Base-by-base conservation (phyloP, 2,329 filamentous ascomycete species). In the Xylariaceae sp. region DNA sequence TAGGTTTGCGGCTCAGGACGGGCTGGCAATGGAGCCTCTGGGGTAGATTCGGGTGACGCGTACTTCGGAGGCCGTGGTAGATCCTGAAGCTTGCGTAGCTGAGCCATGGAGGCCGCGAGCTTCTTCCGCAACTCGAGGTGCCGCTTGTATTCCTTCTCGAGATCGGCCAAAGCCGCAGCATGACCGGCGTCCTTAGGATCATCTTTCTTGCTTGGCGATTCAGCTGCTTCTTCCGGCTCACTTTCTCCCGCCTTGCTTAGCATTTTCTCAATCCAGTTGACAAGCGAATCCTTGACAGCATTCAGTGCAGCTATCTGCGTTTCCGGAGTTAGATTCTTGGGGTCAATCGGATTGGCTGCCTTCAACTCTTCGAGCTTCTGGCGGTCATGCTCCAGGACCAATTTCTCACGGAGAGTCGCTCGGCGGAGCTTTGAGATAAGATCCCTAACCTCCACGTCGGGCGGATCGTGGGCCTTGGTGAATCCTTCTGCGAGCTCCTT, bases 181-280 rank as follows among this genome's bases (percentile, higher is more conserved):
- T 79, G 74, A 30, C 72, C 63, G 13, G 66, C 65, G 37, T 68
- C 59, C 10, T 63, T 57, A n/a, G 59, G 48, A 10, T 62, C 61
- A n/a, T 54, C 53, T 15, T 63, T 51, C 23, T 66, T 68, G 58
- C 39, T 60, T 56, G 60, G 64, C 45, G 59, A 71, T 17, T 61
- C 44, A 4, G 34, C 34, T 42, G 51, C 60, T 17, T 60, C 60
- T 52, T 50, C 61, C n/a, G 65, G 62, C 10, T 69, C 68, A 3
- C 53, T 61, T 51, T 73, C 73, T 3, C 78, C 76, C 1, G 83
- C 82, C 57, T 81, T 82, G 55, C 77, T 74, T 18, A 88, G 73
- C 69, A 88, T 86, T 4, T 74, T 75, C 70, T 88, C 85, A 58
- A 88, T 86, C 85, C 85, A 88, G 58, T 73, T 76, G 60, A 88